phyloP scores from a whole-genome alignment of 352 stramenopile genomes.

The Phytopythium vexans region DNA sequence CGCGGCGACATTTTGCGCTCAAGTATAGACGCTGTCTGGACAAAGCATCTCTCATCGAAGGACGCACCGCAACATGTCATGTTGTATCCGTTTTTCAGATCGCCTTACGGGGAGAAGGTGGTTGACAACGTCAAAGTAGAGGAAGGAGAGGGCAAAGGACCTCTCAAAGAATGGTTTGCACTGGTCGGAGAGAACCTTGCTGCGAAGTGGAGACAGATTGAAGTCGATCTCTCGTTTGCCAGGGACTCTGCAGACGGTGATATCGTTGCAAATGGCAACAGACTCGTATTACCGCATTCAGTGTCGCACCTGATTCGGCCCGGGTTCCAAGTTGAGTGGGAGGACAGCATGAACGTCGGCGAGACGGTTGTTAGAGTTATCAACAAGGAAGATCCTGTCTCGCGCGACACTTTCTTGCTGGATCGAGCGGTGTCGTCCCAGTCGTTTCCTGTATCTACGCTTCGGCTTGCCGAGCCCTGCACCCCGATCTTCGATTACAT shows the following conservation, averaged over 20 bases:
- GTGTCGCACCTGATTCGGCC: conserved; percentile 13
- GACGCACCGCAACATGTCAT: conserved; percentile 16
- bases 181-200: conserved; percentile 35
- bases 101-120: conserved; percentile 64
- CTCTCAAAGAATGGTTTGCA: conserved; percentile 72
- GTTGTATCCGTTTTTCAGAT: conserved; percentile 65
- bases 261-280: conserved; percentile 45
- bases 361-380: conserved; percentile 37
- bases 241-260: conserved; percentile 1
- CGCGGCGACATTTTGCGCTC: conserved; percentile 36
- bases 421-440: conserved; percentile 34
- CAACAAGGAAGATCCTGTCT: conserved; percentile 30
- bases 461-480: conserved; percentile 39
- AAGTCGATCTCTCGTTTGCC: conserved; percentile 5
- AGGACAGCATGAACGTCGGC: conserved; percentile 6
- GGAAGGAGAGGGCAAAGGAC: conserved; percentile 73
- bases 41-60: conserved; percentile 16
- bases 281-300: conserved; percentile 27
- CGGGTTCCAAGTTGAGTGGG: conserved; percentile 38
- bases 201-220: conserved; percentile 43
- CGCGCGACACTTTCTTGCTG: conserved; percentile 34
- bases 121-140: conserved; percentile 56
- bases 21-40: conserved; percentile 30
- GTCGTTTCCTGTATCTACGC: conserved; percentile 33
- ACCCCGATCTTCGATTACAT: conserved; percentile 50